phyloP scores from a whole-genome alignment of 2,329 filamentous ascomycete species.

The Sporothrix globosa region DNA sequence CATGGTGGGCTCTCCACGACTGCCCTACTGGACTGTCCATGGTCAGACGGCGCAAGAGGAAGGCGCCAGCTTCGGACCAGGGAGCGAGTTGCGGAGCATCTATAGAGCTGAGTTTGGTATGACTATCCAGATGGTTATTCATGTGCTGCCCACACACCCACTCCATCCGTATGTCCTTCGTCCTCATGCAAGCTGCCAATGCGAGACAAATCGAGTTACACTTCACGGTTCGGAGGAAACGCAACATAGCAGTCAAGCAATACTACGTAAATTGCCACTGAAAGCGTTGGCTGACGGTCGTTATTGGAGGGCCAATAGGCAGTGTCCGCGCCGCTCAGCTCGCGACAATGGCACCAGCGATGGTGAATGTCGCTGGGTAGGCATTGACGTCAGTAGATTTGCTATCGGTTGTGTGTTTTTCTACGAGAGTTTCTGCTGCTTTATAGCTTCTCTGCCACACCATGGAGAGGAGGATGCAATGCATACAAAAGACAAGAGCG shows the following conservation, averaged over 20 bases:
- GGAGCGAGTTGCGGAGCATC: conserved; percentile 11
- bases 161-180: neutral
- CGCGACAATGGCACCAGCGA: neutral
- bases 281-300: too few species aligned
- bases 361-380: too few species aligned
- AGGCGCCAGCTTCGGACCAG: conserved; percentile 4
- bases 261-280: too few species aligned
- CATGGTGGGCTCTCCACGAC: conserved; percentile 1
- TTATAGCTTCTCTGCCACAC: too few species aligned
- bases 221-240: neutral
- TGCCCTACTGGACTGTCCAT: conserved; percentile 4
- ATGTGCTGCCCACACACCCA: neutral
- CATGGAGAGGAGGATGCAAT: neutral
- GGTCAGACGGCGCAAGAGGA: conserved; percentile 8
- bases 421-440: neutral
- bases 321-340: neutral
- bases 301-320: neutral
- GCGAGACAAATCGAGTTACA: neutral
- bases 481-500: neutral
- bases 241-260: neutral
- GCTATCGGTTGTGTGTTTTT: neutral
- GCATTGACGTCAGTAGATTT: conserved; percentile 18
- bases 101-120: neutral
- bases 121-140: neutral
- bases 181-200: neutral